Base-by-base conservation (phyloP, 352 stramenopile genomes). In the Globisporangium takayamanum region DNA sequence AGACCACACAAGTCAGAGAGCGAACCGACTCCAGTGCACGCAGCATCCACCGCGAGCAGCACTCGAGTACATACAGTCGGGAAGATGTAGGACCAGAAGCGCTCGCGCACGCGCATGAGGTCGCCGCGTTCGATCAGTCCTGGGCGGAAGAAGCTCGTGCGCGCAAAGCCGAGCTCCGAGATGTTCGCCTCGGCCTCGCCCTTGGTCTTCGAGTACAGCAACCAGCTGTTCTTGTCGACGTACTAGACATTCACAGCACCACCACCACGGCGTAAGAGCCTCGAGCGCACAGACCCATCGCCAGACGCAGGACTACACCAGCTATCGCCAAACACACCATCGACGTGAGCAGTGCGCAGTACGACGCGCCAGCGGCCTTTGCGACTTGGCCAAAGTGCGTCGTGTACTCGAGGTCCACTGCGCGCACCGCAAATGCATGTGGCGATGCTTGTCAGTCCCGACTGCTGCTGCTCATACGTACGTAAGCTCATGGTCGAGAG, bases 171-270 rank as follows among this genome's bases (percentile, higher is more conserved):
- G 15, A 89, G 62, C 18, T 66, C 61, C 62, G 70, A 70, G 56
- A 92, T 76, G 45, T 73, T 83, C 18, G 82, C 74, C 62, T 89
- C 79, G 12, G 73, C 76, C 60, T 89, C 72, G 26, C 79, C 82
- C 69, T 92, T 92, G 11, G 79, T 89, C 66, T 88, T 63, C 3
- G 74, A 74, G 65, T 89, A 92, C 57, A 89, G 63, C 53, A 89
- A 84, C 82, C 82, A 92, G 54, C 78, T 88, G 64, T 74, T 68
- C 66, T 85, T 87, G 60, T 84, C 30, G 30, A 36, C 30, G 30
- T 36, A 36, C 30, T 36, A 7, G 3, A 7, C 1, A 36, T 36
- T 36, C 30, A 36, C 30, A 36, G 8, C 30, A 36, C 8, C 30
- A 7, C 8, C 30, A 36, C 30, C 8, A 7, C 8, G 30, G 30